Base-by-base conservation (phyloP, 2,329 filamentous ascomycete species). In the Epichloe sylvatica region DNA sequence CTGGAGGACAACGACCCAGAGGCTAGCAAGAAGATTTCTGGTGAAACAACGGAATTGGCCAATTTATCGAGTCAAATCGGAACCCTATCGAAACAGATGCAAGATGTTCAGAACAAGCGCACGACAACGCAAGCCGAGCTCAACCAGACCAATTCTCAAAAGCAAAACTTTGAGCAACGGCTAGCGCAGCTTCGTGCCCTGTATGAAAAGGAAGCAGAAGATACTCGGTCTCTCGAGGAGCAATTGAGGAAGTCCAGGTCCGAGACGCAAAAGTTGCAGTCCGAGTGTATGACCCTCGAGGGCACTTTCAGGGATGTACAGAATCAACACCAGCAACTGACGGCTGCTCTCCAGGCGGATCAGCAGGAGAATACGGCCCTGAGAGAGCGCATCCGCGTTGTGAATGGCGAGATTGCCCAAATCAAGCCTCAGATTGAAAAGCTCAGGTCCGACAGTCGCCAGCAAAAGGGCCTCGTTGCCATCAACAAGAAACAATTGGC, bases 401-500 rank as follows among this genome's bases (percentile, higher is more conserved):
- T 88, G 40, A 98, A 95, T 60, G 75, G 79, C 12, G 88, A 94
- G 65, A 83, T 95, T 57, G 76, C 80, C 17, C 83, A 89, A 65
- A 71, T 97, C 39, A 94, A 89, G 65, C 89, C 90, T 34, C 83
- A 91, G 56, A 80, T 98, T 47, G 92, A 98, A 64, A 97, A 96
- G 72, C 76, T 94, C 59, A 89, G 86, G 64, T 87, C 84, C 12
- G 89, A 96, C 58, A 89, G 89, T 25, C 82, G 92, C 40, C 92
- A 97, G 65, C 90, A 97, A 62, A 97, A 94, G 70, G 92, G 92
- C 17, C 75, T 97, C 56, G 91, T 94, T 33, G 90, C 92, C 41
- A 98, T 98, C 70, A 96, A 96, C 70, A 97, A 94, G 75, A 98
- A 98, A 71, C 92, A 98, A 68, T 73, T 97, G 52, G 80, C 84